These are phyloP conservation scores for Yamadazyma jaroonii DNA, from an alignment of 1,139 yeast species.

Conservation along the genomic window DNA sequence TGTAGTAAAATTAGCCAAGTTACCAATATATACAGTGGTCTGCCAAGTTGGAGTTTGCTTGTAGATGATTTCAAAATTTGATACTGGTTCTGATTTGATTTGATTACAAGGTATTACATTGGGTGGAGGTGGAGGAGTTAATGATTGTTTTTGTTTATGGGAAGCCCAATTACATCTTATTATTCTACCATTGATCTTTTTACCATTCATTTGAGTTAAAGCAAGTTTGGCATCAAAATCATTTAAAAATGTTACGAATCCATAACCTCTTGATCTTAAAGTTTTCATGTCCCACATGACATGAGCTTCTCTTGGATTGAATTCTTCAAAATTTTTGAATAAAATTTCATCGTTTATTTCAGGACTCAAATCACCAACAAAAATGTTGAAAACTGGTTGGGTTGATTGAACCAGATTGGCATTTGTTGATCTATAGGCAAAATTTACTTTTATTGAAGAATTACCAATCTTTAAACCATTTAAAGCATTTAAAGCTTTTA, in stretches of 20 bases:
- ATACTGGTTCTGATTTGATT: constrained; percentile 37
- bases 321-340: constrained; percentile 55
- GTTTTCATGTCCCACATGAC: constrained; percentile 99
- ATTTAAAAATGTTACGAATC: constrained; percentile 77
- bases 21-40: constrained; percentile 87
- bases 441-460: constrained; percentile 61
- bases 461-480: constrained; percentile 55
- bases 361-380: constrained; percentile 82
- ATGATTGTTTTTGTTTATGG: constrained; percentile 44
- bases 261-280: constrained; percentile 87
- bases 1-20: constrained; percentile 72
- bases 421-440: constrained; percentile 74
- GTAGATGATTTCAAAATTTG: constrained; percentile 62
- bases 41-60: constrained; percentile 82
- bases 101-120: constrained; percentile 1
- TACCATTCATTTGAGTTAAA: constrained; percentile 72
- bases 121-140: neutral
- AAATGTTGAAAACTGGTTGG: constrained; percentile 60
- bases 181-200: constrained; percentile 66
- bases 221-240: constrained; percentile 75
- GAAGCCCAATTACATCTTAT: constrained; percentile 90
- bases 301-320: constrained; percentile 73
- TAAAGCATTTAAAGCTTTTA: constrained; percentile 56
- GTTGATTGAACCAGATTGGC: constrained; percentile 46
- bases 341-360: constrained; percentile 81